A percentile compares a stretch with the other conserved stretches of the same genome.
These are phyloP conservation scores for Kalanchoe fedtschenkoi DNA, from an alignment of 164 flowering plant genomes.

Conservation along the genomic window DNA sequence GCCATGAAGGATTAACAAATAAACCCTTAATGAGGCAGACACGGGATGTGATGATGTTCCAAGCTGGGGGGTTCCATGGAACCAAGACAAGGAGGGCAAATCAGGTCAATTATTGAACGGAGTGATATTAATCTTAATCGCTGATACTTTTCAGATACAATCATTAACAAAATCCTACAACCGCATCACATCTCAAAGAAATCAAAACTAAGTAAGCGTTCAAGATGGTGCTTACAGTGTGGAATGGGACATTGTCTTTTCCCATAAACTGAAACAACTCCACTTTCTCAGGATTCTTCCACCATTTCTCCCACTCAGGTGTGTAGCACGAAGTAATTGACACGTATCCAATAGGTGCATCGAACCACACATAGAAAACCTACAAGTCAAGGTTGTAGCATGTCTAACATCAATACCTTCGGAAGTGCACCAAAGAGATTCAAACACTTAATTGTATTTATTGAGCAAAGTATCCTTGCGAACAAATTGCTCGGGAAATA, in stretches of 20 bases:
- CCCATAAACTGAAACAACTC: slow-evolving; percentile 98
- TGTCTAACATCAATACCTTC: background rate
- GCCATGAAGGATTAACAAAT: no score
- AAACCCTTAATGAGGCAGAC: no score
- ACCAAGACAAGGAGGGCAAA: no score
- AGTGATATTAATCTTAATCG: no score
- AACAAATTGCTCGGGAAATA: background rate
- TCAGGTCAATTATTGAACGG: no score
- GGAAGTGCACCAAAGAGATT: background rate
- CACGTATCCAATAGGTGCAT: slow-evolving; percentile 93
- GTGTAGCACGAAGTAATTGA: slow-evolving; percentile 86
- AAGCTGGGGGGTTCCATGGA: no score
- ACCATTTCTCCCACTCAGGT: slow-evolving; percentile 94
- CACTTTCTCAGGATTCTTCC: slow-evolving; percentile 92
- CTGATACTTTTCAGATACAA: background rate
- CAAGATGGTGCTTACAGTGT: slow-evolving; percentile 49
- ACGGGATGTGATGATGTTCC: no score
- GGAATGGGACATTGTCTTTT: slow-evolving; percentile 96
- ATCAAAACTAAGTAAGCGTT: background rate
- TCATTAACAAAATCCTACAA: background rate
- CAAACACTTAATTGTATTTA: background rate
- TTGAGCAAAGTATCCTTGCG: background rate
- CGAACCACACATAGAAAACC: slow-evolving; percentile 99
- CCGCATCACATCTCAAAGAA: background rate
- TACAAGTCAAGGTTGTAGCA: slow-evolving; percentile 13